Conservation (phyloP, 1,139 yeast species). For the Taphrina betulina region DNA sequence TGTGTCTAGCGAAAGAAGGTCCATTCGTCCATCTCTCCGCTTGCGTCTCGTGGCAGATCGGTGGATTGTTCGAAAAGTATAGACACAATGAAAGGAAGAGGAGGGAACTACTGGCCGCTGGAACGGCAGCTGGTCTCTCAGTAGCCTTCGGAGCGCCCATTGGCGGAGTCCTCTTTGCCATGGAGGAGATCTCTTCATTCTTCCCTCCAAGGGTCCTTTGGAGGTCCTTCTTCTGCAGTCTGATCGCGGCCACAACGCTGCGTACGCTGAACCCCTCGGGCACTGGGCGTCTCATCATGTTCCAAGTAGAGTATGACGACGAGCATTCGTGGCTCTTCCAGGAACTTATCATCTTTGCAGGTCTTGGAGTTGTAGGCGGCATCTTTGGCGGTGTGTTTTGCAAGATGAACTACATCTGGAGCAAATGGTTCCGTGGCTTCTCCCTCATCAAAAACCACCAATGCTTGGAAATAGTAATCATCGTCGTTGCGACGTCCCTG, state of each 20-base stretch:
- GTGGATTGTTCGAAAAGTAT: constrained; percentile 55
- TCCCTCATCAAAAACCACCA: constrained; percentile 49
- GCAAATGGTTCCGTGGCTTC: constrained; percentile 53
- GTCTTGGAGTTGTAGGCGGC: constrained; percentile 60
- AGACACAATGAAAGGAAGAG: constrained; percentile 55
- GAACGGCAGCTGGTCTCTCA: constrained; percentile 69
- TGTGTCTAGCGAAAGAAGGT: constrained; percentile 66
- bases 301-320: constrained; percentile 53
- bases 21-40: constrained; percentile 72
- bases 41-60: constrained; percentile 60
- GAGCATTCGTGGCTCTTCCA: constrained; percentile 56
- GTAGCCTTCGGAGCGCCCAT: constrained; percentile 69
- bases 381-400: constrained; percentile 58
- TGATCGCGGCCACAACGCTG: constrained; percentile 56
- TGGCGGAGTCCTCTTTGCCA: constrained; percentile 65
- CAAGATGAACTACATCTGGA: constrained; percentile 52
- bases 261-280: constrained; percentile 63
- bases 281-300: constrained; percentile 61
- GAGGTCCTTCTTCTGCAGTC: constrained; percentile 62
- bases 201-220: constrained; percentile 60
- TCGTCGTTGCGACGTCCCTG: constrained; percentile 54
- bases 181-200: constrained; percentile 65
- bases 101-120: constrained; percentile 61
- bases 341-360: constrained; percentile 53
- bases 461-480: constrained; percentile 51